Conservation (phyloP, 768 basidiomycete species). For the Neoboletus subvelutipes region DNA sequence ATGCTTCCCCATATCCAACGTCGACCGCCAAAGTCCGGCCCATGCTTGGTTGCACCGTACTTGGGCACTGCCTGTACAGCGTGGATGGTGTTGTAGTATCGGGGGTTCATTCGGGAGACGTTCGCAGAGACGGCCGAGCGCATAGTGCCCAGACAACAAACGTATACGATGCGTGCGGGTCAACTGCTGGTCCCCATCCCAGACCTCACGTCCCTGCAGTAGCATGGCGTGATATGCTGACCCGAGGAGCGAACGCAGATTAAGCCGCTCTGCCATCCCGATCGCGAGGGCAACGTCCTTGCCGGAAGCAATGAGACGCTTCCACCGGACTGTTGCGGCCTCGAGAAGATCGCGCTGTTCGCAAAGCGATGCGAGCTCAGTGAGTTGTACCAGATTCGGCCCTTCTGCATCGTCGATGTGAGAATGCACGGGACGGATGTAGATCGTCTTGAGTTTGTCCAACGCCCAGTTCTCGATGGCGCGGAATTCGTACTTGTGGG, state of each 20-base stretch:
- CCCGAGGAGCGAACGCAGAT: constrained; percentile 45
- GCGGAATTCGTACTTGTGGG: constrained; percentile 49
- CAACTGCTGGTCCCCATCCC: constrained; percentile 48
- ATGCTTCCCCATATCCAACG: constrained; percentile 39
- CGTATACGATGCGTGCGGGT: constrained; percentile 50
- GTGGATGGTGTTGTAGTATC: constrained; percentile 39
- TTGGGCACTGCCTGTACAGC: constrained; percentile 39
- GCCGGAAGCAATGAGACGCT: constrained; percentile 44
- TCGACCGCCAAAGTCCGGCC: constrained; percentile 44
- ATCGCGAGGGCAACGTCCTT: constrained; percentile 47
- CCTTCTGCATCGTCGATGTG: constrained; percentile 33
- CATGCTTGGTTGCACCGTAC: constrained; percentile 47
- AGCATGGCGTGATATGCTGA: constrained; percentile 54
- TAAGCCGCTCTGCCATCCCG: constrained; percentile 47
- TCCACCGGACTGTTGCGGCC: constrained; percentile 45
- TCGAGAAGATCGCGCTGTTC: constrained; percentile 45
- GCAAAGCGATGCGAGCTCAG: constrained; percentile 52
- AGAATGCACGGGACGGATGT: constrained; percentile 31
- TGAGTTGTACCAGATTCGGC: constrained; percentile 46
- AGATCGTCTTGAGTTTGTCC: constrained; percentile 39
- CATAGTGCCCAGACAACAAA: constrained; percentile 53
- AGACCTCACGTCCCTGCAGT: constrained; percentile 47
- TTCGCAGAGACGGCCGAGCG: constrained; percentile 45
- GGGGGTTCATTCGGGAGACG: constrained; percentile 44
- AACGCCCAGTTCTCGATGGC: constrained; percentile 46